Conservation (phyloP, 768 basidiomycete species). For the Lepiota venenata region DNA sequence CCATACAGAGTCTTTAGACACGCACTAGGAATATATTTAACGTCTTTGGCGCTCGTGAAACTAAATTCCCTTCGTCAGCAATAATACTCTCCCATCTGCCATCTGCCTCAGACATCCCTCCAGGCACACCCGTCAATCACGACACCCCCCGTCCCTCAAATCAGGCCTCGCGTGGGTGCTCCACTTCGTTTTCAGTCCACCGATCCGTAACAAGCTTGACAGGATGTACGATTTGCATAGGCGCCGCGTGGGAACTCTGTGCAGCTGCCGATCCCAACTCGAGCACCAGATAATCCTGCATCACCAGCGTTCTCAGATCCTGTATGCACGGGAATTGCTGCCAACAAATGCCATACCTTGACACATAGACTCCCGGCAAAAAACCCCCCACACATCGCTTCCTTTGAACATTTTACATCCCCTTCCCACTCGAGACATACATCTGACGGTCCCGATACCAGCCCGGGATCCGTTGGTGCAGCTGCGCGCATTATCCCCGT, state of each 20-base stretch:
- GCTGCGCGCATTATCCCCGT: slow-evolving; percentile 40
- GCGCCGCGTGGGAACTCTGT: slow-evolving; percentile 38
- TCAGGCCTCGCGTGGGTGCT: slow-evolving; percentile 35
- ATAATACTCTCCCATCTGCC: too few species aligned
- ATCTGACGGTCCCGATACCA: slow-evolving; percentile 14
- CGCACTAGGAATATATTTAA: not conserved
- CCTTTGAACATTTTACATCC: slow-evolving; percentile 36
- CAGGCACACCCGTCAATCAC: slow-evolving; percentile 4
- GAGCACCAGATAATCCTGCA: slow-evolving; percentile 54
- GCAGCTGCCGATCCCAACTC: slow-evolving; percentile 42
- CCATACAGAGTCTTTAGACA: not conserved
- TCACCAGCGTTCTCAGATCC: not conserved
- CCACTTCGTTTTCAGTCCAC: slow-evolving; percentile 33
- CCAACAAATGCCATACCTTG: slow-evolving; percentile 33
- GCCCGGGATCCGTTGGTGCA: slow-evolving; percentile 21
- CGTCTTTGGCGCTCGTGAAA: not conserved
- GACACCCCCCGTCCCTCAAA: not conserved
- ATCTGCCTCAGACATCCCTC: not conserved
- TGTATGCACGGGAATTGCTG: not conserved
- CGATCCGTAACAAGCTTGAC: slow-evolving; percentile 56
- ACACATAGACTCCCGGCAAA: slow-evolving; percentile 38
- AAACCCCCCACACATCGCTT: slow-evolving; percentile 43
- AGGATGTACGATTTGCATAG: slow-evolving; percentile 41
- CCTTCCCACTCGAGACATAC: slow-evolving; percentile 55
- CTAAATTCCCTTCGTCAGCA: not conserved